Base-by-base conservation (phyloP, 768 basidiomycete genomes). In the Tricholoma hemisulphureum region DNA sequence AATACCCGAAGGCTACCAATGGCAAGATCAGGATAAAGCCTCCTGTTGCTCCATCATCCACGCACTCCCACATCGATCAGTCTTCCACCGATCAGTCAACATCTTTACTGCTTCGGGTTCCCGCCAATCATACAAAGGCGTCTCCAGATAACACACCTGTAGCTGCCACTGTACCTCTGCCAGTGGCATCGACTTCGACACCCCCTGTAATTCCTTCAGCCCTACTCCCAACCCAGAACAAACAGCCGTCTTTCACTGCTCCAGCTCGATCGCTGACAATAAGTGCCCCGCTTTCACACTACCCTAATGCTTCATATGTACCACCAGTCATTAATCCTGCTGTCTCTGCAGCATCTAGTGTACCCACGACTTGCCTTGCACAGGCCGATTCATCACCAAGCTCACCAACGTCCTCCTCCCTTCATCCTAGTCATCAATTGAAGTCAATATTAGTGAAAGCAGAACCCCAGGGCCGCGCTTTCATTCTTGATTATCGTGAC, bases 21-120 rank as follows among this genome's bases (percentile, higher is more conserved):
- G 79, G 80, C 14, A 93, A 87, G 73, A 88, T 93, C 56, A 91
- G 84, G 69, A 80, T 93, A 37, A 90, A 83, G 63, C 83, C 87
- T n/a, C 62, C 70, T 18, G 62, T 75, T n/a, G 65, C 75, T 9
- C 73, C 76, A 41, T 60, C 74, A 10, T 60, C 72, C 13, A 62
- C 53, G 39, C 56, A 68, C 16, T 64, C 50, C 3, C 32, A 65
- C 4, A 56, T 56, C 4, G 53, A 54, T 35, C 37, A 39, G 43
- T 64, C 45, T 2, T 41, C 64, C 7, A 58, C 57, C 5, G 46
- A 49, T 49, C 46, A 49, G 46, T 58, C 70, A 16, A 65, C 63
- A 35, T 57, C 71, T 9, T 63, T 77, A 28, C 61, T 69, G 14
- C 69, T 80, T 32, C 73, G 76, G 9, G 75, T 80, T n/a, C 77